Conservation (phyloP, 1,139 yeast genomes). For the Wickerhamiella infanticola region DNA sequence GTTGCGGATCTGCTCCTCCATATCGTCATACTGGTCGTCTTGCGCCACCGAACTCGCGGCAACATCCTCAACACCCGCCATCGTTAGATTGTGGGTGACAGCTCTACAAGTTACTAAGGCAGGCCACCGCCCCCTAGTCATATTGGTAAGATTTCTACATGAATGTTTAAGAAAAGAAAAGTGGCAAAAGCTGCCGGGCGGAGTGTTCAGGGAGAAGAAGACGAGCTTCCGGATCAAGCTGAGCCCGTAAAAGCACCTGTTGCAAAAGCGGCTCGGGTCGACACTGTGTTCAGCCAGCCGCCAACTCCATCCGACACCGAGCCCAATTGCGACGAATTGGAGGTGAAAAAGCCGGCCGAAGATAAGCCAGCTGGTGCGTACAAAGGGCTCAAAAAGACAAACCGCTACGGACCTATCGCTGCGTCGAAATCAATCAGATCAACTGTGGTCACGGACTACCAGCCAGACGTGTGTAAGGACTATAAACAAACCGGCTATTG, state of each 20-base stretch:
- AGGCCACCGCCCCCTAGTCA: no score
- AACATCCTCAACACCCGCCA: background rate
- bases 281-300: no score
- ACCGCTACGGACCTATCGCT: background rate
- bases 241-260: no score
- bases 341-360: background rate
- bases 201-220: no score
- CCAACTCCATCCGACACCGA: no score
- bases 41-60: background rate
- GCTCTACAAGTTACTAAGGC: background rate
- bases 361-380: background rate
- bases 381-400: background rate
- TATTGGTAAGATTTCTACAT: background rate
- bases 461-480: conserved; percentile 91
- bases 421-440: conserved; percentile 29
- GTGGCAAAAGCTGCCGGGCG: background rate
- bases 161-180: background rate
- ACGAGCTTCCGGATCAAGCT: no score
- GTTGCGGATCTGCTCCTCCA: conserved; percentile 10
- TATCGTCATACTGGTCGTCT: background rate
- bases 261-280: no score
- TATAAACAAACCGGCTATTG: conserved; percentile 85
- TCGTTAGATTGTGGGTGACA: background rate
- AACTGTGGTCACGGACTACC: conserved; percentile 77
- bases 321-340: background rate